Evolutionary conservation across 179 eudicot species (phyloP), one percentile per base, ranked within the genome.

Genomic region (Beta lomatogona): DNA sequence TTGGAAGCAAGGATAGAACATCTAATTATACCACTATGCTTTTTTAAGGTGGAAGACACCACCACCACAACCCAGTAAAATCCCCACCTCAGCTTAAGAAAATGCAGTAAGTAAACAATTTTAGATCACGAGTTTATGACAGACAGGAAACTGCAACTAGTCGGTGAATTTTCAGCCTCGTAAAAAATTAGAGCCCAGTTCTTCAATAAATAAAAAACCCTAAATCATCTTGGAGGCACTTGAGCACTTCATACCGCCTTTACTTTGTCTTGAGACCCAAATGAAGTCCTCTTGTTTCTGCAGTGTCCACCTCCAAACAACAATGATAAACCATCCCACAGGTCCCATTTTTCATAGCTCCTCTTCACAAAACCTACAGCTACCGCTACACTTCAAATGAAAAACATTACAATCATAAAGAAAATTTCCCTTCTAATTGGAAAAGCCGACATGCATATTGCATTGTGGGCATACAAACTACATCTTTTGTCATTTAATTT

Each of bases 241-340:
- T 16, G 25, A 21, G 31, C 65, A 61, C 65, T 61, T 16, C 66
- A 21, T 5, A 61, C 12, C 66, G 41, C 66, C 66, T 11, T 9
- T n/a, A 21, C 9, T 59, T 59, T 9, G 8, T 15, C 63, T 2
- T 18, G 63, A 19, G n/a, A 59, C 63, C 21, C 21, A 59, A 59
- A 59, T 59, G 63, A 18, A 19, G 66, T 61, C 25, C 66, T n/a
- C 66, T 61, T 61, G 66, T 22, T 61, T 61, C 66, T 61, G 66
- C 66, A 61, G 31, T 61, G 66, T 9, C 25, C 48, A 66, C 3
- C 13, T 5, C 46, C 48, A 36, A 28, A 66, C 71, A 66, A 66
- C 46, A 66, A 66, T 9, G 19, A 66, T 7, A 66, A 66, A 14
- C 46, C 9, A 31, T 18, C 21, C 25, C 46, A 70, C 14, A 70